Evolutionary conservation across 257 asterid species (phyloP).

Genomic region (Solanum lycopersicoides): DNA sequence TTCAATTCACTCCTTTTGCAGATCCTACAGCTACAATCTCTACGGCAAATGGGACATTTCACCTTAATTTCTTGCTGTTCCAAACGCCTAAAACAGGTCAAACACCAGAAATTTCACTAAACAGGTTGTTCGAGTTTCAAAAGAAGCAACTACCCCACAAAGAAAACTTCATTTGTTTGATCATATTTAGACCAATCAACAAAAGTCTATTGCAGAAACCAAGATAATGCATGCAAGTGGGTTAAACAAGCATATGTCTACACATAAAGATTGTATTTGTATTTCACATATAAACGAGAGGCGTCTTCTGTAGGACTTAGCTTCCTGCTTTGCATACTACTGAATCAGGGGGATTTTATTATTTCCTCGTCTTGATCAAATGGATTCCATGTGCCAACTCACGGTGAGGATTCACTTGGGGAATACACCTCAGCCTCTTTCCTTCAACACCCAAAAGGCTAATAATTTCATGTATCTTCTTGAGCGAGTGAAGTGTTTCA

Average conservation of each 20-base stretch:
- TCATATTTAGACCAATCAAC: neutral
- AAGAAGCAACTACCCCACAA: neutral
- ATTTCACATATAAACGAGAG: neutral
- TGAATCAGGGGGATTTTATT: neutral
- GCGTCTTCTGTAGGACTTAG: neutral
- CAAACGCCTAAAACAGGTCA: slow-evolving; percentile 33
- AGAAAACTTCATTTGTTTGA: neutral
- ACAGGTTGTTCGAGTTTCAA: neutral
- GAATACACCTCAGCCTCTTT: neutral
- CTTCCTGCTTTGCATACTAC: neutral
- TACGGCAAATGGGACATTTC: slow-evolving; percentile 74
- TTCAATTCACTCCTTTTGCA: slow-evolving; percentile 42
- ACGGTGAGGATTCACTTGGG: neutral
- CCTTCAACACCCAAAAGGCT: neutral
- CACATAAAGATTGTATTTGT: neutral
- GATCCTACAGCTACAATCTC: slow-evolving; percentile 64
- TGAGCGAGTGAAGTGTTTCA: neutral
- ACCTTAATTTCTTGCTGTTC: slow-evolving; percentile 67
- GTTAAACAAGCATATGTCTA: neutral
- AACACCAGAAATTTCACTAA: slow-evolving; percentile 1
- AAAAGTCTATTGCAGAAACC: neutral
- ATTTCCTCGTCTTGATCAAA: neutral
- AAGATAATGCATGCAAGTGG: neutral
- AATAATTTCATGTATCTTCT: neutral
- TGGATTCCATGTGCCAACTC: neutral